phyloP scores from a whole-genome alignment of 352 stramenopile species.

The Globisporangium solare region DNA sequence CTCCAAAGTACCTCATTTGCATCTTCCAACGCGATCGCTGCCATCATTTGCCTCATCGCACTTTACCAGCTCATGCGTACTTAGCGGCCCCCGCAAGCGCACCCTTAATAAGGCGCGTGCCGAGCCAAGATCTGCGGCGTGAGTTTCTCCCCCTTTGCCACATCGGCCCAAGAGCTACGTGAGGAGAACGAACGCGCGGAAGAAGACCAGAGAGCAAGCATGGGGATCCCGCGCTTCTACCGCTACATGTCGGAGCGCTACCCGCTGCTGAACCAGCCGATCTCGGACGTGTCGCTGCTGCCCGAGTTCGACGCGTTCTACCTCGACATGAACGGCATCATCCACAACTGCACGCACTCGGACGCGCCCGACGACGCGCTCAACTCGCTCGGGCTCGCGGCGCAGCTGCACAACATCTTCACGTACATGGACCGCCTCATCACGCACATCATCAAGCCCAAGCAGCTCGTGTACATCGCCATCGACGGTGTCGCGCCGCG shows the following conservation, averaged over 20 bases:
- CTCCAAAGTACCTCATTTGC: no score
- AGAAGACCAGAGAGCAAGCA: constrained; percentile 19
- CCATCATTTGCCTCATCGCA: no score
- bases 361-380: constrained; percentile 91
- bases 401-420: constrained; percentile 92
- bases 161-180: no score
- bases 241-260: constrained; percentile 94
- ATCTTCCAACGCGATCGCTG: no score
- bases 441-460: constrained; percentile 96
- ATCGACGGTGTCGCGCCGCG: constrained; percentile 98
- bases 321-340: constrained; percentile 99
- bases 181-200: not conserved
- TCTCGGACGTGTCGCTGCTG: constrained; percentile 95
- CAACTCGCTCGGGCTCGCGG: constrained; percentile 89
- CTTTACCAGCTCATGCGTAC: no score
- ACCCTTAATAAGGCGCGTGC: no score
- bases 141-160: no score
- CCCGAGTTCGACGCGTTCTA: constrained; percentile 99
- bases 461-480: constrained; percentile 97
- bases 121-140: no score
- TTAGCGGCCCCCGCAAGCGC: no score
- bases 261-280: constrained; percentile 98
- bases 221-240: constrained; percentile 94
- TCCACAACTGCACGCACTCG: constrained; percentile 98
- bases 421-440: constrained; percentile 94